Evolutionary conservation across 2,329 filamentous ascomycete genomes (phyloP).

Genomic region (Cercospora berteroae): DNA sequence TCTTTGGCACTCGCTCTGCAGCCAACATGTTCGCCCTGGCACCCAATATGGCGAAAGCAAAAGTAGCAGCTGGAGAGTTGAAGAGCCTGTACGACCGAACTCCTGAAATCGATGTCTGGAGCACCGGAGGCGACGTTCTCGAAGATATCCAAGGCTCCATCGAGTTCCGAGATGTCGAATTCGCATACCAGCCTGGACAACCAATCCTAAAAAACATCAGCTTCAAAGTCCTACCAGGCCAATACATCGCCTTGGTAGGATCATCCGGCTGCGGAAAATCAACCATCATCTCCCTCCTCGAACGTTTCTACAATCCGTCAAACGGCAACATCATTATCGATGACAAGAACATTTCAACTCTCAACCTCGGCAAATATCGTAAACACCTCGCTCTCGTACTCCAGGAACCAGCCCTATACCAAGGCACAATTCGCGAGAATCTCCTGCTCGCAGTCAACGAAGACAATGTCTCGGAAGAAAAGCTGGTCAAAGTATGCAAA

Average conservation of each 20-base stretch:
- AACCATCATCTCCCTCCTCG: slow-evolving; percentile 47
- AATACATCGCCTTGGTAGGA: slow-evolving; percentile 49
- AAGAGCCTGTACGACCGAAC: slow-evolving; percentile 9
- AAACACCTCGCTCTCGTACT: slow-evolving; percentile 45
- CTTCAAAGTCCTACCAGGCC: slow-evolving; percentile 36
- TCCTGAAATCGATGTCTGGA: slow-evolving; percentile 13
- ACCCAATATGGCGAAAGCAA: slow-evolving; percentile 34
- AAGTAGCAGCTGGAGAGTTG: slow-evolving; percentile 27
- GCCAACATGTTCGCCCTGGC: slow-evolving; percentile 65
- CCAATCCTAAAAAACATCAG: slow-evolving; percentile 50
- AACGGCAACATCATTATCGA: slow-evolving; percentile 49
- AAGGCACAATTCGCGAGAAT: slow-evolving; percentile 45
- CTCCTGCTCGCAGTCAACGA: slow-evolving; percentile 42
- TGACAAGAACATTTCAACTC: slow-evolving; percentile 54
- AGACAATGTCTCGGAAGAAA: slow-evolving; percentile 39
- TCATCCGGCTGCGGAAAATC: slow-evolving; percentile 51
- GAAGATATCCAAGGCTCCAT: slow-evolving; percentile 36
- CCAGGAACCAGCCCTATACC: slow-evolving; percentile 49
- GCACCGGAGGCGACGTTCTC: slow-evolving; percentile 35
- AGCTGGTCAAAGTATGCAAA: slow-evolving; percentile 48
- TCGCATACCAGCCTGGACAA: slow-evolving; percentile 64
- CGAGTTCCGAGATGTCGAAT: slow-evolving; percentile 60
- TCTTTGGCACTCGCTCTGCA: slow-evolving; percentile 64
- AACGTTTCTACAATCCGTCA: slow-evolving; percentile 48
- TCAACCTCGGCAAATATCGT: slow-evolving; percentile 43